A percentile compares a stretch with the other conserved stretches of the same genome.
phyloP scores from a whole-genome alignment of 192 early-diverging fungal genomes.

The Rhizophlyctis rosea region DNA sequence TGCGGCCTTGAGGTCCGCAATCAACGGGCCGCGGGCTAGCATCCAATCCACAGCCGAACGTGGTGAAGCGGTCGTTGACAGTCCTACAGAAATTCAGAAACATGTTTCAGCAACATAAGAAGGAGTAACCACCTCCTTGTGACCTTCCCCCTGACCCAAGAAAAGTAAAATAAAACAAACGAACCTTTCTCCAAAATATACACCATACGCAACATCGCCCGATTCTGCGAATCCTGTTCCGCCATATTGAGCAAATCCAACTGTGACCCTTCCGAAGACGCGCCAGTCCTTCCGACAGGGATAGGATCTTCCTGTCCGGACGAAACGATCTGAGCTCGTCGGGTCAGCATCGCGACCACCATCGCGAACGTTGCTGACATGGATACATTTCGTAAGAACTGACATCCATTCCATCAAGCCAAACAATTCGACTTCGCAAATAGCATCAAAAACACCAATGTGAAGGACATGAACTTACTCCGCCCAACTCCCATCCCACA shows the following conservation, averaged over 20 bases:
- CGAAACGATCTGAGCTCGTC: constrained; percentile 50
- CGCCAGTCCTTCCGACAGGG: constrained; percentile 24
- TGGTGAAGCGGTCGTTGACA: constrained; percentile 40
- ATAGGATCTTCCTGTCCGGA: constrained; percentile 36
- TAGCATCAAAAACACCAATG: constrained; percentile 58
- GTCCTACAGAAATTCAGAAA: neutral
- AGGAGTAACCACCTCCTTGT: neutral
- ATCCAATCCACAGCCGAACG: constrained; percentile 57
- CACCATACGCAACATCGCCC: constrained; percentile 50
- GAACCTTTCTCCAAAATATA: constrained; percentile 55
- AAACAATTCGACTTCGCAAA: constrained; percentile 54
- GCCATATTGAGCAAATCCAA: constrained; percentile 14
- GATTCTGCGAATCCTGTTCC: constrained; percentile 36
- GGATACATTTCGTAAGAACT: no score
- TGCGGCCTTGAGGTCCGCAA: constrained; percentile 52
- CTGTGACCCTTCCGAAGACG: constrained; percentile 26
- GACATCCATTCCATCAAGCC: no score
- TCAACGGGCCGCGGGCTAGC: constrained; percentile 44
- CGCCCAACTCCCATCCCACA: constrained; percentile 66
- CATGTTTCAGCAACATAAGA: neutral
- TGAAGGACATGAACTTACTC: constrained; percentile 30
- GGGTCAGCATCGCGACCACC: constrained; percentile 53
- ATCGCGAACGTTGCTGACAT: constrained; percentile 55
- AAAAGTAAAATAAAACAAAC: neutral
- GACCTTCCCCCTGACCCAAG: neutral